Evolutionary conservation across 2,329 filamentous ascomycete species (phyloP).

Genomic region (Chrysoporthe puriensis): DNA sequence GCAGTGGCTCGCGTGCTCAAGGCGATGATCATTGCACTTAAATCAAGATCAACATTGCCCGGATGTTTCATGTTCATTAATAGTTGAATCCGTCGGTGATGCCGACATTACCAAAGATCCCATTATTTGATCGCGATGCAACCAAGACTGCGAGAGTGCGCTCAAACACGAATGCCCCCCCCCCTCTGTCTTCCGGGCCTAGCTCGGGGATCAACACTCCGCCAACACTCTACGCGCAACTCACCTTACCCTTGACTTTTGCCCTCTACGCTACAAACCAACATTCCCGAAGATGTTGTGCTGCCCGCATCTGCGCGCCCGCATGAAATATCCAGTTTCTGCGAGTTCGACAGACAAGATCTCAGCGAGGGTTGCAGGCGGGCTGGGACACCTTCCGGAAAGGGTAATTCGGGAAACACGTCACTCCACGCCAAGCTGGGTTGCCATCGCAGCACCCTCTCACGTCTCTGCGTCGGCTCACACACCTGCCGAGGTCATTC

Average conservation of each 20-base stretch:
- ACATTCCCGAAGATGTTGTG: not conserved
- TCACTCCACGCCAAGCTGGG: slow-evolving; percentile 14
- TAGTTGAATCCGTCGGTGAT: not conserved
- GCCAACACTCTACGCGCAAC: not conserved
- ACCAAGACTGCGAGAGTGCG: not conserved
- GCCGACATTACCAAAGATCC: not conserved
- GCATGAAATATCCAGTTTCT: slow-evolving; percentile 3
- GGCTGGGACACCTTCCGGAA: slow-evolving; percentile 20
- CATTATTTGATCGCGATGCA: not conserved
- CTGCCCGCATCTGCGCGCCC: slow-evolving; percentile 20
- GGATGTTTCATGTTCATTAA: not conserved
- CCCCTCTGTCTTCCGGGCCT: not conserved
- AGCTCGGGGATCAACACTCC: slow-evolving; percentile 2
- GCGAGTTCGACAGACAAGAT: not conserved
- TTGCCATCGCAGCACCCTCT: not conserved
- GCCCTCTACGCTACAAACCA: not conserved
- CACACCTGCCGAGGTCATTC: slow-evolving; percentile 13
- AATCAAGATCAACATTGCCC: not conserved
- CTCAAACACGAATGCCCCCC: not conserved
- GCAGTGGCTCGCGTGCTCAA: not conserved
- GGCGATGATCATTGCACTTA: not conserved
- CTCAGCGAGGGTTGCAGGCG: slow-evolving; percentile 4
- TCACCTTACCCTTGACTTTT: slow-evolving; percentile 8
- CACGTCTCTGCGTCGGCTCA: slow-evolving; percentile 4
- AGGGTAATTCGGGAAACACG: slow-evolving; percentile 23